phyloP scores from a whole-genome alignment of 805 yeast species.

The Saccharomycopsis malanga region DNA sequence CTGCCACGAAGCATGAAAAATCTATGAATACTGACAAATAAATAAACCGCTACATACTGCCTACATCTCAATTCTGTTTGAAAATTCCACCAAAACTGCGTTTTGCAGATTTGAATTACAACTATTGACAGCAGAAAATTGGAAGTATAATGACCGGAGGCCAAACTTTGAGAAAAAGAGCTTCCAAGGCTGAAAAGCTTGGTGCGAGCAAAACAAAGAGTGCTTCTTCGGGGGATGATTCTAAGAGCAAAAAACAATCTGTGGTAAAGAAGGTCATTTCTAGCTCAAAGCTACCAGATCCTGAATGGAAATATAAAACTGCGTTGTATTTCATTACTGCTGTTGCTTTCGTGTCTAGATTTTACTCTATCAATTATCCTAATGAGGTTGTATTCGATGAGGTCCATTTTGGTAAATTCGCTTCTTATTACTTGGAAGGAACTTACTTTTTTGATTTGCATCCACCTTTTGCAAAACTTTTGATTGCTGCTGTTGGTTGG shows the following conservation, averaged over 20 bases:
- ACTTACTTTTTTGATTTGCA: conserved; percentile 92
- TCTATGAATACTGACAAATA: too few species aligned
- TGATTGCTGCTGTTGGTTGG: conserved; percentile 87
- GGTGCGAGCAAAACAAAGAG: not conserved
- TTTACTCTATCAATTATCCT: conserved; percentile 56
- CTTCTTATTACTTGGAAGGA: conserved; percentile 21
- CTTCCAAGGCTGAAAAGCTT: not conserved
- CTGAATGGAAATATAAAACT: conserved; percentile 33
- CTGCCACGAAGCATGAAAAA: too few species aligned
- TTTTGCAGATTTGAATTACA: too few species aligned
- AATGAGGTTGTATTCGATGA: conserved; percentile 79
- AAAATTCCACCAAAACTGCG: too few species aligned
- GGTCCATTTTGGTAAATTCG: conserved; percentile 62
- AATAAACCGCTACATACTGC: too few species aligned
- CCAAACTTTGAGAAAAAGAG: not conserved
- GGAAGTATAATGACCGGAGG: not conserved
- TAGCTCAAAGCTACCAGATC: conserved; percentile 23
- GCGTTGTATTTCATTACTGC: conserved; percentile 57
- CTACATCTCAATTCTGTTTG: too few species aligned
- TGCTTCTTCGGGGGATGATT: not conserved
- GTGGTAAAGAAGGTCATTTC: not conserved
- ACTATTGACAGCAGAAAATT: too few species aligned
- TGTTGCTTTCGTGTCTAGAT: conserved; percentile 60
- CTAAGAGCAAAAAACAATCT: not conserved
- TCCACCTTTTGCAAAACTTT: conserved; percentile 94